These are phyloP conservation scores for Kalanchoe fedtschenkoi DNA, from an alignment of 164 flowering plant genomes.

Conservation along the genomic window DNA sequence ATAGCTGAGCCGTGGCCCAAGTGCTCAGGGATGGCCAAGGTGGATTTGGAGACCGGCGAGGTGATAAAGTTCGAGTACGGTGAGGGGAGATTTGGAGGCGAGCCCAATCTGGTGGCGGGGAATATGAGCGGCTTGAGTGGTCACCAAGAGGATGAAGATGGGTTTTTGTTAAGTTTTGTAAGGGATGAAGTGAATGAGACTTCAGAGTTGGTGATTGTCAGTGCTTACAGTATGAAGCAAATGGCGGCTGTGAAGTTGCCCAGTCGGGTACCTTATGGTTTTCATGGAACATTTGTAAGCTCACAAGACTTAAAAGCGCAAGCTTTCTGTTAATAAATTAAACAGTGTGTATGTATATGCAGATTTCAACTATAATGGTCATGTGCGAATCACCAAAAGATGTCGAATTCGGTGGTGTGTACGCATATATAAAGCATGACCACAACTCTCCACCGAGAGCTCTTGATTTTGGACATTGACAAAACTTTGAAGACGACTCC, in stretches of 20 bases:
- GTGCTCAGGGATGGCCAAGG: slow-evolving; percentile 6
- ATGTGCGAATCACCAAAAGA: no score
- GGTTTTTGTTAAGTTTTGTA: slow-evolving; percentile 2
- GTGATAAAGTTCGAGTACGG: slow-evolving; percentile 1
- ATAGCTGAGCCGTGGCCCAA: slow-evolving; percentile 8
- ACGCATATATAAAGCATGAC: background rate
- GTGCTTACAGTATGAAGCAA: slow-evolving; percentile 6
- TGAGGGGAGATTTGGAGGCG: slow-evolving; percentile 4
- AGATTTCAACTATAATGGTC: background rate
- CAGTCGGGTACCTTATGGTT: slow-evolving; percentile 2
- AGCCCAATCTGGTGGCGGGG: background rate
- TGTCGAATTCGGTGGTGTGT: background rate
- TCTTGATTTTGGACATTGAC: background rate
- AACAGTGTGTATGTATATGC: background rate
- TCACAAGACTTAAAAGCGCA: slow-evolving; percentile 2
- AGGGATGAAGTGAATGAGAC: slow-evolving; percentile 1
- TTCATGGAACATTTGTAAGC: slow-evolving; percentile 5
- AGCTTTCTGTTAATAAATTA: background rate
- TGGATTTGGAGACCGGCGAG: background rate
- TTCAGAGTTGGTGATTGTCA: slow-evolving; percentile 2
- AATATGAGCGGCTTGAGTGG: background rate
- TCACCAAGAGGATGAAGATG: slow-evolving; percentile 3
- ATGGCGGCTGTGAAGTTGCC: background rate
- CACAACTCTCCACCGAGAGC: background rate
- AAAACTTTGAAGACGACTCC: background rate